Evolutionary conservation across 192 early-diverging fungal genomes (phyloP).

Genomic region (Linnemannia zychae): DNA sequence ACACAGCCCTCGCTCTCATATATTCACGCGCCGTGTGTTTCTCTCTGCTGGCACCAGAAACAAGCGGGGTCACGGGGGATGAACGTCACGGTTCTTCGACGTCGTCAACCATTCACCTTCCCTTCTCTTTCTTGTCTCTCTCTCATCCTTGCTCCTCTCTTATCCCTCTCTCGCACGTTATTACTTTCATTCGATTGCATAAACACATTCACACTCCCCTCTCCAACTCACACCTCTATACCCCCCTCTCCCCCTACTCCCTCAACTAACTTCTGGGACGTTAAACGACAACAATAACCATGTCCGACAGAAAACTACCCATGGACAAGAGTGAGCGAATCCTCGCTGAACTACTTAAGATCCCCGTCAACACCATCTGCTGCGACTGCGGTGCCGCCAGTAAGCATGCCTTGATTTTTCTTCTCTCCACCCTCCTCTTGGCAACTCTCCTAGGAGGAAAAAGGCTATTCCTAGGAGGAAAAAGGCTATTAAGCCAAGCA

Average conservation of each 20-base stretch:
- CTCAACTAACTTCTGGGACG: neutral
- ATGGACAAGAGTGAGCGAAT: constrained; percentile 79
- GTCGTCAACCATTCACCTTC: too few relatives aligned
- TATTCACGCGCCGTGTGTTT: too few relatives aligned
- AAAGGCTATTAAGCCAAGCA: neutral
- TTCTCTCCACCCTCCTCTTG: neutral
- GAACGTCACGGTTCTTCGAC: too few relatives aligned
- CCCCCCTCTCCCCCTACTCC: neutral
- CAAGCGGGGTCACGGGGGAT: neutral
- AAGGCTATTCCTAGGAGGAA: neutral
- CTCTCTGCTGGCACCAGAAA: too few relatives aligned
- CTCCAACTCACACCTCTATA: neutral
- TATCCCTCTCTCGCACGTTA: neutral
- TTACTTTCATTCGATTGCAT: neutral
- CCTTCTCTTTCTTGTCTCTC: too few relatives aligned
- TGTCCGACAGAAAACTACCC: constrained; percentile 66
- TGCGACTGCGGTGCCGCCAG: constrained; percentile 83
- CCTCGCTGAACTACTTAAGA: constrained; percentile 75
- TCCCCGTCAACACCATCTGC: constrained; percentile 78
- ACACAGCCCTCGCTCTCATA: too few relatives aligned
- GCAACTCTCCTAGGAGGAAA: neutral
- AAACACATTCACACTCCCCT: too few relatives aligned
- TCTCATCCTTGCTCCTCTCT: neutral
- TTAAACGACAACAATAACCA: neutral
- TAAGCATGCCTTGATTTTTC: constrained; percentile 47